Evolutionary conservation across 2,329 filamentous ascomycete genomes (phyloP).

Genomic region (Beauveria asiatica): DNA sequence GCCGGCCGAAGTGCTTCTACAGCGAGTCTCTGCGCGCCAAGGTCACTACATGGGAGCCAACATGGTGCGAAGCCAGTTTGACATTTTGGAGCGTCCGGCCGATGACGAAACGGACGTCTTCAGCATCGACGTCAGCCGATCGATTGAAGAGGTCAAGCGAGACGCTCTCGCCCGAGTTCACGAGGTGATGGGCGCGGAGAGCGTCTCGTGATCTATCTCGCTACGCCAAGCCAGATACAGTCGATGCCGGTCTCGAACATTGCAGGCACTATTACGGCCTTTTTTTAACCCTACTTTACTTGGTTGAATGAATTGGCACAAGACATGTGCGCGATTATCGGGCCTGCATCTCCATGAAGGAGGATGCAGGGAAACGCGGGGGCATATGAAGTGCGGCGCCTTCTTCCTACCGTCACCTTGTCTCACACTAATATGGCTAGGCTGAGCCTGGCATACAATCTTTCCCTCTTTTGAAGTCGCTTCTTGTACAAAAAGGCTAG

Average conservation of each 20-base stretch:
- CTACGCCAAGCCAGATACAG: background rate
- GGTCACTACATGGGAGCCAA: conserved; percentile 92
- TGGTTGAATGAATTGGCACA: background rate
- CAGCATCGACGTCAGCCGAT: conserved; percentile 57
- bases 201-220: conserved; percentile 8
- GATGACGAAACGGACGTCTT: conserved; percentile 64
- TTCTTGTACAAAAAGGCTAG: background rate
- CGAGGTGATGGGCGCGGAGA: conserved; percentile 34
- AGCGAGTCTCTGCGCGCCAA: conserved; percentile 65
- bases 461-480: background rate
- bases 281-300: background rate
- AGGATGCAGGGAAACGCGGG: background rate
- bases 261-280: background rate
- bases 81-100: conserved; percentile 73
- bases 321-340: background rate
- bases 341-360: background rate
- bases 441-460: background rate
- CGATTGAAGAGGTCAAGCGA: conserved; percentile 50
- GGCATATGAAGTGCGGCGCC: background rate
- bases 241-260: background rate
- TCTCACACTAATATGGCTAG: conserved; percentile 1
- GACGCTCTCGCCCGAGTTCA: conserved; percentile 51
- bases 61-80: conserved; percentile 92
- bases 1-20: conserved; percentile 62
- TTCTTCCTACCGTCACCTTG: background rate